Evolutionary conservation across 306 rosid species (phyloP).

Genomic region (Benincasa hispida): DNA sequence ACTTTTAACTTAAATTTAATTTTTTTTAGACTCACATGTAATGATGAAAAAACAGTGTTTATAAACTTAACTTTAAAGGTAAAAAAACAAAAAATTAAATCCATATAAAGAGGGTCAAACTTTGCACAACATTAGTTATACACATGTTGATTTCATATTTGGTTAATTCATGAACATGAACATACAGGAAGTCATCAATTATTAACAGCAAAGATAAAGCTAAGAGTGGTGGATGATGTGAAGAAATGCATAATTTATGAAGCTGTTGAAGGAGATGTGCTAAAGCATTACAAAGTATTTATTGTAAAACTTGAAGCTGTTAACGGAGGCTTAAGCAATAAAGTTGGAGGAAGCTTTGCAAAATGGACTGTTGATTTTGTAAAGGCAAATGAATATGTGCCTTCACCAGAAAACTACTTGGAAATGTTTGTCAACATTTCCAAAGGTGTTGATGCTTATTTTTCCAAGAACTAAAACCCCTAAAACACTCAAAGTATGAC

Average conservation of each 20-base stretch:
- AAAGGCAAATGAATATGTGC: slow-evolving; percentile 8
- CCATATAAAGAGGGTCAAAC: too few species aligned
- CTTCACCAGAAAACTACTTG: background rate
- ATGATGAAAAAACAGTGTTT: too few species aligned
- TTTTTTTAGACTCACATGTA: too few species aligned
- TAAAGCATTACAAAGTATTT: background rate
- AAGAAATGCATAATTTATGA: background rate
- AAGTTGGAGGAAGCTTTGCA: background rate
- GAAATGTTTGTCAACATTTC: slow-evolving; percentile 3
- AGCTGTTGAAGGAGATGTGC: background rate
- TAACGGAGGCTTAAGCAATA: background rate
- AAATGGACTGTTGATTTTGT: slow-evolving; percentile 10
- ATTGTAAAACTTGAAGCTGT: background rate
- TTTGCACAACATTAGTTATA: too few species aligned
- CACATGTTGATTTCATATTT: too few species aligned
- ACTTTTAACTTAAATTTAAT: too few species aligned
- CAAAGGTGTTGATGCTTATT: slow-evolving; percentile 10
- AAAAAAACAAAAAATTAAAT: too few species aligned
- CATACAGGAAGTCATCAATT: background rate
- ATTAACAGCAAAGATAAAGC: too few species aligned
- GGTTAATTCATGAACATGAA: too few species aligned
- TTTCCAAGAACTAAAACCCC: background rate
- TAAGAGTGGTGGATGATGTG: background rate
- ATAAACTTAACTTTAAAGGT: too few species aligned
- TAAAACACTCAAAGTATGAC: background rate